Base-by-base conservation (phyloP, 257 asterid genomes). In the Solanum tarijense region DNA sequence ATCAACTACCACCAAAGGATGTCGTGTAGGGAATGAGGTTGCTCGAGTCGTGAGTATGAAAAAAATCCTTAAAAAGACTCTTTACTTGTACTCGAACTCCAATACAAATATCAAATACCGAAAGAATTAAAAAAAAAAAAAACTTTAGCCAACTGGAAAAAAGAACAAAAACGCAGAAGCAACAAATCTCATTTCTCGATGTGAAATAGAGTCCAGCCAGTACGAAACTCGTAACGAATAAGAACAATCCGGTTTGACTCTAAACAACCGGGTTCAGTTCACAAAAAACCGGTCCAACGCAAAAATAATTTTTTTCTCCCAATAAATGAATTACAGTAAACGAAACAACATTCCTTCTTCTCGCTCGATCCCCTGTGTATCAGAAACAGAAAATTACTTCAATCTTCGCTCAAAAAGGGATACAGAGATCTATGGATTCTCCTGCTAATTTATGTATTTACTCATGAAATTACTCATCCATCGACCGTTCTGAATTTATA, bases 311-410 rank as follows among this genome's bases (percentile, higher is more conserved):
- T 90, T 87, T 41, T 39, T 48, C 27, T 7, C 68, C 90, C 87
- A 68, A 75, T 85, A 43, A 36, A 76, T 29, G 52, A 74, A 46
- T 43, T 36, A 38, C 43, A 74, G 73, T 75, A 79, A 83, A 74
- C 31, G 39, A 60, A 83, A 86, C 69, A 55, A 87, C 89, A 36
- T n/a, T 35, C 46, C 73, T 74, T 65, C 39, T 87, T 84, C 86
- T 88, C 89, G 48, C 23, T 92, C 95, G 95, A 92, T 92, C 91
- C 90, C 87, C 90, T 83, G 86, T 85, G 65, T 84, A 84, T 25
- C 86, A 84, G 89, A 82, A 84, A 87, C 29, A 65, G 83, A 62
- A 41, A 73, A 76, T 89, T 18, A 29, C 38, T 69, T 69, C 75
- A 69, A 48, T 88, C 86, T 92, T 85, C 86, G 23, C n/a, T 38